Evolutionary conservation across 305 asterid genomes (phyloP).

Genomic region (Ajuga reptans): DNA sequence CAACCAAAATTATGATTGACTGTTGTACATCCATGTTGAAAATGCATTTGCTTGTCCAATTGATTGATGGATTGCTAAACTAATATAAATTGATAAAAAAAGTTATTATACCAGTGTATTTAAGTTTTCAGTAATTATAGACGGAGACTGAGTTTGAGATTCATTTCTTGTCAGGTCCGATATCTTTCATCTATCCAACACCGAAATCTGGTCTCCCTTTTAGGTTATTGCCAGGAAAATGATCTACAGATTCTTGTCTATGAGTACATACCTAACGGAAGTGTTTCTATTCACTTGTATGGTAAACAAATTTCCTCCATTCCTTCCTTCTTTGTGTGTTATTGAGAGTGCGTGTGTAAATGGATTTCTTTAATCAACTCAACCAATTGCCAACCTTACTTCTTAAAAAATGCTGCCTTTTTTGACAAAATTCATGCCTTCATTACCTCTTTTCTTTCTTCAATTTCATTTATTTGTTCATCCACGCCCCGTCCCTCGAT

Average conservation of each 20-base stretch:
- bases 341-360: background rate
- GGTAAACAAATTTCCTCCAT: conserved; percentile 45
- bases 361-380: background rate
- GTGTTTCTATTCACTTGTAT: conserved; percentile 79
- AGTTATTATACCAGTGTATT: background rate
- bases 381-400: background rate
- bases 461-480: background rate
- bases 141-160: conserved; percentile 24
- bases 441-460: conserved; percentile 1
- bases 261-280: conserved; percentile 86
- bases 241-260: conserved; percentile 79
- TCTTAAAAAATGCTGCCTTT: conserved; percentile 2
- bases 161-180: conserved; percentile 57
- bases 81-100: background rate
- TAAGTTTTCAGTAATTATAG: conserved; percentile 7
- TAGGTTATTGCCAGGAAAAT: conserved; percentile 90
- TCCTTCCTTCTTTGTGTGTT: conserved; percentile 6
- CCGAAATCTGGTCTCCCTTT: conserved; percentile 70
- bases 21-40: background rate
- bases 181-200: conserved; percentile 81
- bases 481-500: background rate
- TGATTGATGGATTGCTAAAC: conserved; percentile 9
- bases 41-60: background rate
- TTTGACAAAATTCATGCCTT: background rate
- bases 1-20: conserved; percentile 1